Percentiles rank a stretch among this genome's conserved stretches.
Evolutionary conservation across 108 stramenopile species (phyloP).

Genomic region (Nitzschia sp.): DNA sequence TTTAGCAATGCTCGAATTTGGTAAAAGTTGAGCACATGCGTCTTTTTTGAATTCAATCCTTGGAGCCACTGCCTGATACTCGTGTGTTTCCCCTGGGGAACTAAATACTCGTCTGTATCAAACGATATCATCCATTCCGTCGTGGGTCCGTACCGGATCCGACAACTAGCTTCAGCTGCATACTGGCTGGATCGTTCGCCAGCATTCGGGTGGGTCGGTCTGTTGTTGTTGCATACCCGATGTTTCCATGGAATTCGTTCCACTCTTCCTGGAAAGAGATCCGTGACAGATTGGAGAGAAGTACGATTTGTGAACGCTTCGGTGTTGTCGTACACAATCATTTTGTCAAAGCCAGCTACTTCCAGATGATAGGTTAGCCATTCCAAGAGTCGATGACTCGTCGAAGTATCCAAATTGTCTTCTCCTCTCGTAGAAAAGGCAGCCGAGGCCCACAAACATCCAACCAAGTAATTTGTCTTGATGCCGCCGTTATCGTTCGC

Average conservation of each 20-base stretch:
- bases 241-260: conserved; percentile 71
- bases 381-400: conserved; percentile 49
- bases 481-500: neutral
- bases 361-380: conserved; percentile 56
- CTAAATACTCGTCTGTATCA: conserved; percentile 81
- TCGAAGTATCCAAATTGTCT: conserved; percentile 29
- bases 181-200: conserved; percentile 82
- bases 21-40: conserved; percentile 49
- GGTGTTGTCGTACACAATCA: conserved; percentile 85
- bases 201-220: conserved; percentile 58
- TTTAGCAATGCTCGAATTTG: conserved; percentile 55
- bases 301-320: conserved; percentile 25
- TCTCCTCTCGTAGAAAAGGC: conserved; percentile 68
- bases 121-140: conserved; percentile 85
- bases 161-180: conserved; percentile 82
- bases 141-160: conserved; percentile 61
- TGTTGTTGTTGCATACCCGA: conserved; percentile 80
- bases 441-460: conserved; percentile 86
- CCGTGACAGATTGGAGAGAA: conserved; percentile 25
- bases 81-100: conserved; percentile 53
- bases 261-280: conserved; percentile 47
- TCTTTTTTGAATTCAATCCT: conserved; percentile 19
- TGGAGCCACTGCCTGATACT: conserved; percentile 23
- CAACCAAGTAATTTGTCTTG: conserved; percentile 63
- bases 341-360: conserved; percentile 76